Percentiles rank a stretch among this genome's conserved stretches.
Evolutionary conservation across 495 filamentous ascomycete species (phyloP).

Genomic region (Penicillium nucicola): DNA sequence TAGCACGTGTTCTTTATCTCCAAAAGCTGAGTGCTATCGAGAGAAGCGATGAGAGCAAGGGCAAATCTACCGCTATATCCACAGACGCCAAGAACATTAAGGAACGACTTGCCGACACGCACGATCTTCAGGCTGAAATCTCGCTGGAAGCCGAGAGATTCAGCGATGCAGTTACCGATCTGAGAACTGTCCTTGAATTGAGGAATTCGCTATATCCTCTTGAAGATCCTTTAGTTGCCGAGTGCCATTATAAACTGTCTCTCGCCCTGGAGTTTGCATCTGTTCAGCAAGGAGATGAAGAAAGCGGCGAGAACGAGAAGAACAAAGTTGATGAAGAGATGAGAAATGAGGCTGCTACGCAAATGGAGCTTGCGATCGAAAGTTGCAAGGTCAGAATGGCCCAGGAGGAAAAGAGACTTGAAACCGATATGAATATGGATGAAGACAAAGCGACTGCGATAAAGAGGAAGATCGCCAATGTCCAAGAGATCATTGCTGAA

Average conservation of each 20-base stretch:
- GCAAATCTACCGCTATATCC: slow-evolving; percentile 50
- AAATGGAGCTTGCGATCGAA: slow-evolving; percentile 80
- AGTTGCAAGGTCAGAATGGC: slow-evolving; percentile 73
- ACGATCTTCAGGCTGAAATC: slow-evolving; percentile 90
- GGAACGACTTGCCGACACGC: slow-evolving; percentile 83
- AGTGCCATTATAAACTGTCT: slow-evolving; percentile 94
- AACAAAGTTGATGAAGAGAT: slow-evolving; percentile 59
- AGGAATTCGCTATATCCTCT: slow-evolving; percentile 72
- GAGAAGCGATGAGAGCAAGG: slow-evolving; percentile 35
- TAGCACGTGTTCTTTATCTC: slow-evolving; percentile 77
- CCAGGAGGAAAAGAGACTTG: slow-evolving; percentile 65
- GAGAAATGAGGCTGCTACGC: slow-evolving; percentile 68
- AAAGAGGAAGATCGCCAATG: slow-evolving; percentile 68
- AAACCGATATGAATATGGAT: slow-evolving; percentile 49
- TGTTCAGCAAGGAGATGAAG: slow-evolving; percentile 58
- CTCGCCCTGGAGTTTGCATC: slow-evolving; percentile 92
- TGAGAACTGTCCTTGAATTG: slow-evolving; percentile 68
- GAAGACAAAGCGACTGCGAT: slow-evolving; percentile 50
- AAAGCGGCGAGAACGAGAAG: slow-evolving; percentile 25
- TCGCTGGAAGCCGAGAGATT: slow-evolving; percentile 93
- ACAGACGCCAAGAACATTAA: slow-evolving; percentile 60
- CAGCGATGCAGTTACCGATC: slow-evolving; percentile 73
- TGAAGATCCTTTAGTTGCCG: slow-evolving; percentile 79
- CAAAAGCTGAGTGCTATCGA: slow-evolving; percentile 57
- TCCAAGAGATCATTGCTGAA: slow-evolving; percentile 81